These are phyloP conservation scores for Canavalia ensiformis DNA, from an alignment of 306 rosid genomes.

Conservation along the genomic window DNA sequence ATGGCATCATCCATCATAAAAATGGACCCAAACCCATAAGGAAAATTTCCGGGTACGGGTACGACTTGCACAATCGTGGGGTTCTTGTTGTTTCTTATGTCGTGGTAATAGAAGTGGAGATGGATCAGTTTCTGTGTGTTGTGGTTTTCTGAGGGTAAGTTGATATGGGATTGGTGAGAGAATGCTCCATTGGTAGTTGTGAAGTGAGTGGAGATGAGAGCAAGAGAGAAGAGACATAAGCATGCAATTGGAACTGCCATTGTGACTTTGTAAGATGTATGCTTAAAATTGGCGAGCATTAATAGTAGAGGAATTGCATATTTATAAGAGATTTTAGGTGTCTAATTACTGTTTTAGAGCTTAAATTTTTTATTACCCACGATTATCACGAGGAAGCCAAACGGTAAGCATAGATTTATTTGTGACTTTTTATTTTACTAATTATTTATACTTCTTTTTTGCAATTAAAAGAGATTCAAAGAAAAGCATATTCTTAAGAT, in stretches of 20 bases:
- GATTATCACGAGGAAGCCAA: too few species aligned
- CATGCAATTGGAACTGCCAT: neutral
- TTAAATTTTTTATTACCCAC: too few species aligned
- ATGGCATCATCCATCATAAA: conserved; percentile 49
- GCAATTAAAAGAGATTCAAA: too few species aligned
- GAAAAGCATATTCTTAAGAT: too few species aligned
- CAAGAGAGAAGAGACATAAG: conserved; percentile 3
- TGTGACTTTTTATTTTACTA: too few species aligned
- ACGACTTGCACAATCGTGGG: conserved; percentile 45
- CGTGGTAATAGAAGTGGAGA: conserved; percentile 51
- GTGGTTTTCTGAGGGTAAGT: conserved; percentile 22
- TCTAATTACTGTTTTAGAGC: too few species aligned
- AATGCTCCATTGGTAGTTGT: neutral
- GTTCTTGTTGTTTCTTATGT: neutral
- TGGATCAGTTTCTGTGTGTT: neutral
- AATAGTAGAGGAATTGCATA: too few species aligned
- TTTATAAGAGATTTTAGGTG: too few species aligned
- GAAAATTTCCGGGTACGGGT: neutral
- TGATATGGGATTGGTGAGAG: conserved; percentile 35
- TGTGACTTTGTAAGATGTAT: neutral
- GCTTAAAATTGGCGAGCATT: too few species aligned
- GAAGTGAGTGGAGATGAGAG: neutral
- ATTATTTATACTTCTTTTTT: too few species aligned
- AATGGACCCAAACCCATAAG: conserved; percentile 43
- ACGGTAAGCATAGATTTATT: too few species aligned